These are phyloP conservation scores for Chalciporus chontae DNA, from an alignment of 768 basidiomycete species.

Conservation along the genomic window DNA sequence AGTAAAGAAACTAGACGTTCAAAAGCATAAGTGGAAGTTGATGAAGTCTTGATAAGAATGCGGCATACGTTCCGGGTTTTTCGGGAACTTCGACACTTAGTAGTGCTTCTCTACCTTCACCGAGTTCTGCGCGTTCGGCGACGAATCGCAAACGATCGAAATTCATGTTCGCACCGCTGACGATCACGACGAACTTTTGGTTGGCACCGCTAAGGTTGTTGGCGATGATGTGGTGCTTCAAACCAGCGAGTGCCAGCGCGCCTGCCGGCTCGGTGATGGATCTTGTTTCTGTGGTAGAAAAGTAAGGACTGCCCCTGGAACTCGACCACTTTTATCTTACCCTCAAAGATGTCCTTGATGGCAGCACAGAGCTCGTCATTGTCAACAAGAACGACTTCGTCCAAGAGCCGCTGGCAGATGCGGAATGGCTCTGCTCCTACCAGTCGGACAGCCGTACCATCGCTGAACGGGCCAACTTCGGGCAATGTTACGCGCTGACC, in stretches of 20 bases:
- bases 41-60: neutral
- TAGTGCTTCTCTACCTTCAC: conserved; percentile 91
- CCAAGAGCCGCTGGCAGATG: conserved; percentile 81
- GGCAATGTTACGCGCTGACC: conserved; percentile 79
- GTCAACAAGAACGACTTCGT: conserved; percentile 78
- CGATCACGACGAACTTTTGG: conserved; percentile 85
- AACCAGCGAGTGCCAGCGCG: conserved; percentile 85
- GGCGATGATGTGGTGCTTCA: conserved; percentile 81
- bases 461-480: conserved; percentile 95
- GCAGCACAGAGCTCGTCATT: conserved; percentile 98
- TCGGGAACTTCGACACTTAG: conserved; percentile 96
- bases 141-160: conserved; percentile 96
- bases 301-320: neutral
- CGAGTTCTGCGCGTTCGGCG: conserved; percentile 96
- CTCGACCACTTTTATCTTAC: conserved; percentile 36
- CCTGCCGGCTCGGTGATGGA: conserved; percentile 97
- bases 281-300: conserved; percentile 61
- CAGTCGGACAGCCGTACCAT: conserved; percentile 94
- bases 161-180: conserved; percentile 99
- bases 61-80: conserved; percentile 75
- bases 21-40: neutral
- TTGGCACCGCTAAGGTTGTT: conserved; percentile 80
- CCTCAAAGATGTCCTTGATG: conserved; percentile 98
- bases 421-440: conserved; percentile 95
- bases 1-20: conserved; percentile 66